A percentile compares a stretch with the other conserved stretches of the same genome.
phyloP scores from a whole-genome alignment of 192 early-diverging fungal species.

The Helicostylum pulchrum region DNA sequence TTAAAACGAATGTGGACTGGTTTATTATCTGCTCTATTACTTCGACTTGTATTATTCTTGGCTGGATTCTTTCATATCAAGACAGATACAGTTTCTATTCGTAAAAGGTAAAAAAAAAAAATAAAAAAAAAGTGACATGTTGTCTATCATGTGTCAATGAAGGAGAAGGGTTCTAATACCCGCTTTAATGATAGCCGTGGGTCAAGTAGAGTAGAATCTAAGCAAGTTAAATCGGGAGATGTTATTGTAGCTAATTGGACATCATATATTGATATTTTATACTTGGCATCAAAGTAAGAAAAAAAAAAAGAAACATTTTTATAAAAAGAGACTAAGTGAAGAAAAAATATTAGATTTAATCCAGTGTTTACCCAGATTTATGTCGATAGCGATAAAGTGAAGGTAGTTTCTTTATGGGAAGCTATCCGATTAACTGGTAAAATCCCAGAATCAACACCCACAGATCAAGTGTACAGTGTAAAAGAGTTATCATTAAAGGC shows the following conservation, averaged over 20 bases:
- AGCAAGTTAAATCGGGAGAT: conserved; percentile 55
- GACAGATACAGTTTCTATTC: conserved; percentile 59
- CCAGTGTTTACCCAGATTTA: conserved; percentile 62
- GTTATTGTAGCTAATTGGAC: conserved; percentile 78
- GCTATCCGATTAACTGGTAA: conserved; percentile 45
- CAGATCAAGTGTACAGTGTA: conserved; percentile 34
- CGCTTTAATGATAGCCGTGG: conserved; percentile 11
- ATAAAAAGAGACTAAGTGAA: background rate
- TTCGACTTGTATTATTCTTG: conserved; percentile 60
- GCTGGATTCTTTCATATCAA: conserved; percentile 78
- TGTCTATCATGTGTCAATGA: no score
- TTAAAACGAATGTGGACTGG: conserved; percentile 38
- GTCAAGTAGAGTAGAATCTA: conserved; percentile 27
- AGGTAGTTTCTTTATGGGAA: conserved; percentile 52
- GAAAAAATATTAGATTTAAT: conserved; percentile 43
- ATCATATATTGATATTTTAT: conserved; percentile 83
- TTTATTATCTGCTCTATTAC: conserved; percentile 35
- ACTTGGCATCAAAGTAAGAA: conserved; percentile 58
- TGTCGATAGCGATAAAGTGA: conserved; percentile 44
- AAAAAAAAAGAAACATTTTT: background rate
- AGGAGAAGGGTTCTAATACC: no score
- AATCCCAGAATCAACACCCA: conserved; percentile 32
- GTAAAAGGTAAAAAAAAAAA: conserved; percentile 54
- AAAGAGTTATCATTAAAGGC: conserved; percentile 40
- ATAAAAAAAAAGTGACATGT: no score